Percentiles rank a stretch among this genome's conserved stretches.
Conservation (phyloP, 768 basidiomycete genomes). For the Scleroderma bovista region DNA sequence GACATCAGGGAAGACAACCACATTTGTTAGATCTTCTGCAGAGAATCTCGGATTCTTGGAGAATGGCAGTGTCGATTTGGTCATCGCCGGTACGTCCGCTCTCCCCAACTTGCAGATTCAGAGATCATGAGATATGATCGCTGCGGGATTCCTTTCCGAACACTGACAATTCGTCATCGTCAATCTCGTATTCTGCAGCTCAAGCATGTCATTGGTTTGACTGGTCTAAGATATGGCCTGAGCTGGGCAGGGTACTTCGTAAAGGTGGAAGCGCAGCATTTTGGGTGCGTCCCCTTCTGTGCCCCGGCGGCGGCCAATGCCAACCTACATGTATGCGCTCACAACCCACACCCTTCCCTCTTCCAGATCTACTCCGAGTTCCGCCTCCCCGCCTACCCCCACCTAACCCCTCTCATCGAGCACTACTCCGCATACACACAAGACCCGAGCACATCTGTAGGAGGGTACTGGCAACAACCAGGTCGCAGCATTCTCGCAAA, state of each 20-base stretch:
- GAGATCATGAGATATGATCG: too few species aligned
- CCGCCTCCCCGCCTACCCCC: conserved; percentile 52
- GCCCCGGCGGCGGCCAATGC: neutral
- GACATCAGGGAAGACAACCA: too few species aligned
- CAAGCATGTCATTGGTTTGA: conserved; percentile 85
- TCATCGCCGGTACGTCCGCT: conserved; percentile 50
- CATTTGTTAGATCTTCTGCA: conserved; percentile 37
- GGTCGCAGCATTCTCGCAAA: conserved; percentile 69
- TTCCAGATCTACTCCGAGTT: conserved; percentile 62
- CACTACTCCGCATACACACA: conserved; percentile 49
- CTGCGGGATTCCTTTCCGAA: neutral
- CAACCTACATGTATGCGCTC: neutral
- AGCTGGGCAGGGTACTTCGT: conserved; percentile 54
- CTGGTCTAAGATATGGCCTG: conserved; percentile 65
- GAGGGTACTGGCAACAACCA: conserved; percentile 73
- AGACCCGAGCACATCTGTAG: conserved; percentile 47
- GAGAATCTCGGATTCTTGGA: conserved; percentile 51
- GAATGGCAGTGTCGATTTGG: conserved; percentile 55
- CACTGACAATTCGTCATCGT: neutral
- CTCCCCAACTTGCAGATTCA: too few species aligned
- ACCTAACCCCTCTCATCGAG: conserved; percentile 54
- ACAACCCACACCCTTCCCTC: neutral
- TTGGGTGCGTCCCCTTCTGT: conserved; percentile 46
- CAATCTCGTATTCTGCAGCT: conserved; percentile 34
- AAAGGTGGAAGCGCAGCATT: conserved; percentile 63